Base-by-base conservation (phyloP, 139 green algal genomes). In the Coelastrella sp. region DNA sequence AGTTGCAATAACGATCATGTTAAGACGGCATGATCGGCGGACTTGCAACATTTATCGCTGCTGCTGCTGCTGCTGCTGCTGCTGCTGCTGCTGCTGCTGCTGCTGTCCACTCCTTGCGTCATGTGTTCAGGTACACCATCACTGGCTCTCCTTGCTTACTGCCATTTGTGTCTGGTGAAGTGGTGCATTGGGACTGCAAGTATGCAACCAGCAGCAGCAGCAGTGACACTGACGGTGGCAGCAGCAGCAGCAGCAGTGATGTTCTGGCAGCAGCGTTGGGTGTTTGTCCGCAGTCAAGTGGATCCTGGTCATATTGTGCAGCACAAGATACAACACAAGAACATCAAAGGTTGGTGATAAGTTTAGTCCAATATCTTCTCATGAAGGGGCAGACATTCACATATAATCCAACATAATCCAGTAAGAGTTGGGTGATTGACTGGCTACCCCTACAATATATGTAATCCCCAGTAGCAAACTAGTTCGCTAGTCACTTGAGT, bases 181-280 rank as follows among this genome's bases (percentile, higher is more conserved):
- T 25, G 40, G 62, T 17, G 25, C 13, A 25, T 7, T 79, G 71
- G 71, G 41, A 38, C 41, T 79, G 71, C 66, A 79, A 23, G 8
- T 43, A 62, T 8, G 1, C 2, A 41, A 79, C 15, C 41, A 79
- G 40, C 34, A 43, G 3, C n/a, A 41, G 38, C 43, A 43, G 25
- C 41, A 9, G 13, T 4, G 13, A 17, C 66, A n/a, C 25, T n/a
- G 23, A 11, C 37, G 15, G 13, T 2, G 19, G 38, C 43, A 43
- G 25, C 41, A 9, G 13, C 3, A 27, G 35, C 64, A 25, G 43
- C 11, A 35, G n/a, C 9, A 41, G 41, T 79, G 41, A 41, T 62
- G 71, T 79, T 41, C 32, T 79, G 71, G n/a, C 45, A 30, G 27
- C 40, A 19, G 71, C 7, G n/a, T 43, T 79, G 25, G 71, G 71